A percentile compares a stretch with the other conserved stretches of the same genome.
These are phyloP conservation scores for Fusarium sp. DNA, from an alignment of 2,329 filamentous ascomycete genomes.

Conservation along the genomic window DNA sequence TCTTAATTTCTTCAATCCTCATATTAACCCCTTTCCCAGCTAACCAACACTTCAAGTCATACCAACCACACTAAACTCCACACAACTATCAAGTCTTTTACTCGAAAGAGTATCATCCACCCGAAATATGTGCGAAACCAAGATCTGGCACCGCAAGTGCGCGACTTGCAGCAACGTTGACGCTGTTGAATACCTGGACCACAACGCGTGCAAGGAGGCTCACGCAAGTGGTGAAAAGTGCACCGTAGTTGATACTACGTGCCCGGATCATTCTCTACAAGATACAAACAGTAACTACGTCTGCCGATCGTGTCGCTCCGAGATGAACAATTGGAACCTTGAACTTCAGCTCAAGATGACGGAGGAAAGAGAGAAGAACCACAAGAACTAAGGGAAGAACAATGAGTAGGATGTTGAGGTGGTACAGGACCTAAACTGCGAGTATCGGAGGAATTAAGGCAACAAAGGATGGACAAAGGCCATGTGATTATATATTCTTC, in stretches of 20 bases:
- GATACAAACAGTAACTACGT: constrained; percentile 19
- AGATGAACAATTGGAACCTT: neutral
- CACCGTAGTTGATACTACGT: neutral
- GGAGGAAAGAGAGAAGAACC: neutral
- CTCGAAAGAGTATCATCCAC: neutral
- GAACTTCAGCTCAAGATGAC: constrained; percentile 12
- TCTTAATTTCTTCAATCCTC: neutral
- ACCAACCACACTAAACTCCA: neutral
- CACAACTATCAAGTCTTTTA: neutral
- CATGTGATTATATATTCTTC: neutral
- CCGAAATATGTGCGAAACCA: constrained; percentile 8
- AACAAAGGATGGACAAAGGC: neutral
- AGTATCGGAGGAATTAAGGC: too few relatives aligned
- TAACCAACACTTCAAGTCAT: neutral
- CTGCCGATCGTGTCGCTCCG: constrained; percentile 18
- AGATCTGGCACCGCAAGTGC: constrained; percentile 23
- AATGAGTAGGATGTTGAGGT: neutral
- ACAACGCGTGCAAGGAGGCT: neutral
- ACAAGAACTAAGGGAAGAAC: neutral
- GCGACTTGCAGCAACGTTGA: constrained; percentile 2
- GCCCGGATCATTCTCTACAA: neutral
- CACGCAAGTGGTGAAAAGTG: neutral
- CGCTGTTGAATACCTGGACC: neutral
- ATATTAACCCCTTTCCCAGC: neutral
- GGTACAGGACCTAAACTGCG: neutral